phyloP scores from a whole-genome alignment of 2,329 filamentous ascomycete species.

The Cordyceps javanica region DNA sequence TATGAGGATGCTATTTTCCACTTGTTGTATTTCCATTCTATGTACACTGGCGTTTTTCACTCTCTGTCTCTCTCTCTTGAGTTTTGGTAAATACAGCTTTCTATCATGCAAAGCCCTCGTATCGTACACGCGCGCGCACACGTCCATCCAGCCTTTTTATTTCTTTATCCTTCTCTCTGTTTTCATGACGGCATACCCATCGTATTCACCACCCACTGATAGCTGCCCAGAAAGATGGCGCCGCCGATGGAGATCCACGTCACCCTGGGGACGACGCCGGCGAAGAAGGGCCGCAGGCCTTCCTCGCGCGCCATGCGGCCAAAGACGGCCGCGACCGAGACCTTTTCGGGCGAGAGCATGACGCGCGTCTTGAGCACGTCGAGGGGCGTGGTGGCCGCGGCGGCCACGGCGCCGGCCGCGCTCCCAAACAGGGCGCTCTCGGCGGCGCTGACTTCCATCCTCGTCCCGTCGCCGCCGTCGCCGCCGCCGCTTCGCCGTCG shows the following conservation, averaged over 20 bases:
- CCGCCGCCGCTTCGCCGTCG: not conserved
- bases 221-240: conserved; percentile 89
- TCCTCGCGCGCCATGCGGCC: conserved; percentile 57
- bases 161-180: not conserved
- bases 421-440: conserved; percentile 86
- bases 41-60: not conserved
- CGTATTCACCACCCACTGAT: conserved; percentile 80
- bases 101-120: not conserved
- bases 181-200: conserved; percentile 33
- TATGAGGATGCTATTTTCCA: not conserved
- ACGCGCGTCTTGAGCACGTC: conserved; percentile 96
- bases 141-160: no score
- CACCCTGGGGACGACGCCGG: conserved; percentile 72
- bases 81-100: not conserved
- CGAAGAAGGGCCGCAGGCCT: conserved; percentile 65
- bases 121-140: conserved; percentile 13
- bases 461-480: conserved; percentile 24
- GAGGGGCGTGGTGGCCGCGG: conserved; percentile 82
- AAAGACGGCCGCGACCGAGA: conserved; percentile 54
- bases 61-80: no score
- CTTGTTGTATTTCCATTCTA: not conserved
- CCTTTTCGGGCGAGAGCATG: conserved; percentile 75
- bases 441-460: conserved; percentile 50
- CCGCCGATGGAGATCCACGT: conserved; percentile 95
- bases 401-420: conserved; percentile 75